Evolutionary conservation across 441 rosid genomes (phyloP).

Genomic region (Aleurites moluccanus): DNA sequence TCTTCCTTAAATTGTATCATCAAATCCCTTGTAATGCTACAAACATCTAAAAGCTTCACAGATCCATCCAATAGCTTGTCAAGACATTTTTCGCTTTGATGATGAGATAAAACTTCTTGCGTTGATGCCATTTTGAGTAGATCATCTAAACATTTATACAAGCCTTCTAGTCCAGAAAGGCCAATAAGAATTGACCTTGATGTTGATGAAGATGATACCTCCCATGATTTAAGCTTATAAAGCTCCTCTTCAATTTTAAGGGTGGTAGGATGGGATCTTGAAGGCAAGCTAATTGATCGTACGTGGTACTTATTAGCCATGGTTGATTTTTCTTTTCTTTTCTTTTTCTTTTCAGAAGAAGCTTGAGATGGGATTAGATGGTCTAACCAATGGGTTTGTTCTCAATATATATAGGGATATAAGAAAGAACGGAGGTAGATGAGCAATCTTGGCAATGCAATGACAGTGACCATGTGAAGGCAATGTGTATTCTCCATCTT

Average conservation of each 20-base stretch:
- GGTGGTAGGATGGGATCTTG: slow-evolving; percentile 66
- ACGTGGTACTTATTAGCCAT: slow-evolving; percentile 47
- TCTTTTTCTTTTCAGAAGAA: not conserved
- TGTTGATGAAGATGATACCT: slow-evolving; percentile 30
- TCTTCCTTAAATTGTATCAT: slow-evolving; percentile 44
- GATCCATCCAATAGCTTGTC: slow-evolving; percentile 61
- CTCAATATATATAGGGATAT: slow-evolving; percentile 23
- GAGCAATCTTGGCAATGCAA: slow-evolving; percentile 9
- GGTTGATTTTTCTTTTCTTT: slow-evolving; percentile 10
- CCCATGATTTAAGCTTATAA: slow-evolving; percentile 35
- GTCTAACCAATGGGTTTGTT: slow-evolving; percentile 12
- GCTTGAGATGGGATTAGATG: slow-evolving; percentile 19
- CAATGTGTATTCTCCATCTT: slow-evolving; percentile 24
- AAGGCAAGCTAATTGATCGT: slow-evolving; percentile 66
- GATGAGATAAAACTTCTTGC: slow-evolving; percentile 35
- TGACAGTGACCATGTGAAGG: slow-evolving; percentile 34
- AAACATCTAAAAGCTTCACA: slow-evolving; percentile 50
- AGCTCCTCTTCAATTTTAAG: slow-evolving; percentile 48
- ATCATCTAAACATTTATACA: slow-evolving; percentile 45
- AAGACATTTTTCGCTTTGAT: slow-evolving; percentile 34
- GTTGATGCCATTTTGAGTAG: slow-evolving; percentile 55
- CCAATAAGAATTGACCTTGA: slow-evolving; percentile 36
- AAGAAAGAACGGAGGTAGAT: not conserved
- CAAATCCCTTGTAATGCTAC: slow-evolving; percentile 49
- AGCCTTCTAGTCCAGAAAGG: slow-evolving; percentile 40